phyloP scores from a whole-genome alignment of 202 grass and related monocot species.

The Carex sylvatica region DNA sequence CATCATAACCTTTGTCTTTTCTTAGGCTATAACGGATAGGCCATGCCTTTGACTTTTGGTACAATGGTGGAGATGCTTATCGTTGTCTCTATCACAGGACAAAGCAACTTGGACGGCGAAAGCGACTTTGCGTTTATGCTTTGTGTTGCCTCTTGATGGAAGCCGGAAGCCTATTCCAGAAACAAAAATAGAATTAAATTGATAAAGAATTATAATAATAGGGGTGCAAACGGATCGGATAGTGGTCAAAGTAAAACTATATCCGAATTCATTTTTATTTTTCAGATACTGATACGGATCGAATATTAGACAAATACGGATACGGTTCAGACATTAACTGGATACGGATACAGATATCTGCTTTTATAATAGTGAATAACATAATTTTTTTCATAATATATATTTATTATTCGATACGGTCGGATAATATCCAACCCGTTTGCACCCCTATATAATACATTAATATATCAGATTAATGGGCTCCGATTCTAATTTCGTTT shows the following conservation, averaged over 20 bases:
- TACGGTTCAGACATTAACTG: no score
- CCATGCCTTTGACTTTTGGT: slow-evolving; percentile 10
- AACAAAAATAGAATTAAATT: neutral
- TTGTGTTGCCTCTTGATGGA: neutral
- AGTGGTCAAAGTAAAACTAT: no score
- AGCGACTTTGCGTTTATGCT: slow-evolving; percentile 1
- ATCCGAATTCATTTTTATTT: no score
- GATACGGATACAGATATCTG: no score
- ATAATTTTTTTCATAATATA: no score
- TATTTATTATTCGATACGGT: no score
- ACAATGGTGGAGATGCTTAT: slow-evolving; percentile 6
- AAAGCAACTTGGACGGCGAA: slow-evolving; percentile 18
- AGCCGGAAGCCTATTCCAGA: neutral
- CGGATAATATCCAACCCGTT: no score
- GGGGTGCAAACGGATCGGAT: no score
- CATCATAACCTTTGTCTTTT: neutral
- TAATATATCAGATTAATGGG: neutral
- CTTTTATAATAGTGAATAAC: no score
- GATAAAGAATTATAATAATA: neutral
- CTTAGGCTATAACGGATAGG: neutral
- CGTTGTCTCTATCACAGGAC: slow-evolving; percentile 10
- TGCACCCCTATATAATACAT: neutral
- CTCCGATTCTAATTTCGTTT: neutral
- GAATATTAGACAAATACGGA: no score
- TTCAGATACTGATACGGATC: no score